Conservation (phyloP, 805 yeast genomes). For the Tetrapisispora namnaoensis region DNA sequence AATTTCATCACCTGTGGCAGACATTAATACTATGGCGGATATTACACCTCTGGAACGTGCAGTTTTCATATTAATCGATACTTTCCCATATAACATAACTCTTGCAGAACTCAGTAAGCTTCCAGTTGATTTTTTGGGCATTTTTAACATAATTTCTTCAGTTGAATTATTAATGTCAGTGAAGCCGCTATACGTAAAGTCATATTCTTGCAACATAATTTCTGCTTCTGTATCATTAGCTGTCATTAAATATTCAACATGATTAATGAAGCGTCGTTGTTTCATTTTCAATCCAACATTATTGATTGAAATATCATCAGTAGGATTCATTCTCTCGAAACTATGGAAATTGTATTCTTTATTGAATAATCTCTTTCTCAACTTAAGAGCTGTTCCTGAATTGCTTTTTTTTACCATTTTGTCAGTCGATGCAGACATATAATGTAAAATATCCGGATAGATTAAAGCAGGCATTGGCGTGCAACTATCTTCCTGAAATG, state of each 20-base stretch:
- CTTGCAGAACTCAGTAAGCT: conserved; percentile 66
- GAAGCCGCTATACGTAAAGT: conserved; percentile 52
- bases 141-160: conserved; percentile 43
- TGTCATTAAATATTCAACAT: conserved; percentile 20
- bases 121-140: conserved; percentile 73
- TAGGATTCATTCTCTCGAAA: conserved; percentile 2
- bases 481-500: conserved; percentile 59
- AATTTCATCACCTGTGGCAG: conserved; percentile 84
- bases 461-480: conserved; percentile 61
- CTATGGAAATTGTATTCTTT: background rate
- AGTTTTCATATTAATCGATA: conserved; percentile 56
- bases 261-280: conserved; percentile 19
- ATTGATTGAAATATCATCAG: background rate
- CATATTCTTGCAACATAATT: conserved; percentile 51
- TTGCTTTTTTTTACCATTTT: no score
- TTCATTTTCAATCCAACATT: conserved; percentile 4
- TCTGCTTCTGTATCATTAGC: conserved; percentile 42
- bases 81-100: conserved; percentile 78
- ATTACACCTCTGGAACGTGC: conserved; percentile 74
- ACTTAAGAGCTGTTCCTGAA: background rate
- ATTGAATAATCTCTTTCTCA: background rate
- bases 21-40: conserved; percentile 70
- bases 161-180: conserved; percentile 40
- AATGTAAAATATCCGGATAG: conserved; percentile 32
- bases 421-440: background rate